Evolutionary conservation across 2,329 filamentous ascomycete species (phyloP).

Genomic region (Phyllosticta citriasiana): DNA sequence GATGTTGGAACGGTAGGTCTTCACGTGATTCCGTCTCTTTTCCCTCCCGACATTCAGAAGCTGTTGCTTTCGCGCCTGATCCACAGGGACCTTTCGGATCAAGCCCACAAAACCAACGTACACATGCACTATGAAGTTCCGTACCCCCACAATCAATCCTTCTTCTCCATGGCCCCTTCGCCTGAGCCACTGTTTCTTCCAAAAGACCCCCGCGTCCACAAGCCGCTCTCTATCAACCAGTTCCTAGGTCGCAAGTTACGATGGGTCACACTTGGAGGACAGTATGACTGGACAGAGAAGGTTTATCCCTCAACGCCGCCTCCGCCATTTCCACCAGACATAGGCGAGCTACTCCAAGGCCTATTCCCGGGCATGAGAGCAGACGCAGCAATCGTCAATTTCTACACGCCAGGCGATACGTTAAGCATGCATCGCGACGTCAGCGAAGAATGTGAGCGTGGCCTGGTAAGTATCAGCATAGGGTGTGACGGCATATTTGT

Average conservation of each 20-base stretch:
- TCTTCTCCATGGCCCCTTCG: conserved; percentile 35
- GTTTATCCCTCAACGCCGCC: conserved; percentile 61
- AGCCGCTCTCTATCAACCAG: conserved; percentile 57
- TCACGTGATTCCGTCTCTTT: conserved; percentile 62
- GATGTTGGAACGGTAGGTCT: conserved; percentile 49
- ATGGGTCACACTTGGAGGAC: conserved; percentile 89
- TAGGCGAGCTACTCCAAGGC: conserved; percentile 54
- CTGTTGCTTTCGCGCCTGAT: conserved; percentile 63
- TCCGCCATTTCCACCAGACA: conserved; percentile 64
- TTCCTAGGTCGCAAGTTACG: conserved; percentile 73
- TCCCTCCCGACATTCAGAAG: conserved; percentile 60
- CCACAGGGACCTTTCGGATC: conserved; percentile 65
- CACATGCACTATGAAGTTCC: conserved; percentile 68
- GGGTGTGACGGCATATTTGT: conserved; percentile 89
- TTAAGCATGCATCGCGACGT: conserved; percentile 91
- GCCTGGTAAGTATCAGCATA: conserved; percentile 75
- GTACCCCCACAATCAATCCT: conserved; percentile 43
- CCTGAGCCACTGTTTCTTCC: conserved; percentile 34
- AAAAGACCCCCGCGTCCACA: conserved; percentile 64
- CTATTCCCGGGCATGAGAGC: conserved; percentile 70
- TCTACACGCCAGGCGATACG: conserved; percentile 84
- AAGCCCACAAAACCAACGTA: conserved; percentile 77
- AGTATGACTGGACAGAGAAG: conserved; percentile 93
- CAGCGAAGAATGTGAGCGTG: conserved; percentile 69
- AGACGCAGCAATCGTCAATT: conserved; percentile 86